Percentiles rank a stretch among this genome's conserved stretches.
phyloP scores from a whole-genome alignment of 2,329 filamentous ascomycete genomes.

The Chrysosporium keratinophilum region DNA sequence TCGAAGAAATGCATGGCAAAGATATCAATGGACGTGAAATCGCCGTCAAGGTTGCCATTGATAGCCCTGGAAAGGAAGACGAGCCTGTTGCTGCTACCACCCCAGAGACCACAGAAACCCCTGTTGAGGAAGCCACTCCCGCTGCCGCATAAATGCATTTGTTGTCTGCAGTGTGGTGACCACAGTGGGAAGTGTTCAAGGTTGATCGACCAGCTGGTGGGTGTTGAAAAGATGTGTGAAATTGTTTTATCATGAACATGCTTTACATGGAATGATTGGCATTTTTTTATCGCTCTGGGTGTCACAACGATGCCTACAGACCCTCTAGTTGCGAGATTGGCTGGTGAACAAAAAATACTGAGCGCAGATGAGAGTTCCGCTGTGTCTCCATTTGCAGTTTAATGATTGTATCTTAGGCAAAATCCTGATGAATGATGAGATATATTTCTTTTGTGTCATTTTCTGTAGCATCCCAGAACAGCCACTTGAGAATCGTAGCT shows the following conservation, averaged over 20 bases:
- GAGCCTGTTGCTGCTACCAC: conserved; percentile 47
- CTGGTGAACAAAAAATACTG: neutral
- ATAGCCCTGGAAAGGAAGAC: conserved; percentile 98
- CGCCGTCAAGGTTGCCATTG: conserved; percentile 98
- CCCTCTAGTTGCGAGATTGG: conserved; percentile 1
- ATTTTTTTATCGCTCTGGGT: conserved; percentile 12
- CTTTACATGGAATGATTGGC: conserved; percentile 9
- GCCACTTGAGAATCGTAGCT: no score
- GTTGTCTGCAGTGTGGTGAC: neutral
- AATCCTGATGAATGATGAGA: conserved; percentile 4
- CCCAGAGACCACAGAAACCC: conserved; percentile 30
- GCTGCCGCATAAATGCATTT: conserved; percentile 24
- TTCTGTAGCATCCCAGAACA: neutral
- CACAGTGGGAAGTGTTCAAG: neutral
- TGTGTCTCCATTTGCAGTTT: conserved; percentile 8
- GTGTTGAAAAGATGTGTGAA: neutral
- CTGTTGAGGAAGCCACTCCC: conserved; percentile 33
- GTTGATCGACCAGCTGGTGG: conserved; percentile 2
- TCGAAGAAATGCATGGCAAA: conserved; percentile 97
- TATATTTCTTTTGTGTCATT: neutral
- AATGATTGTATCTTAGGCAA: conserved; percentile 19
- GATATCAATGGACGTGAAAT: conserved; percentile 98
- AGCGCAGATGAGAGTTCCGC: conserved; percentile 8
- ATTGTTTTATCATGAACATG: conserved; percentile 11
- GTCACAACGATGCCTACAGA: neutral